Base-by-base conservation (phyloP, 768 basidiomycete genomes). In the Pleurotus giganteus region DNA sequence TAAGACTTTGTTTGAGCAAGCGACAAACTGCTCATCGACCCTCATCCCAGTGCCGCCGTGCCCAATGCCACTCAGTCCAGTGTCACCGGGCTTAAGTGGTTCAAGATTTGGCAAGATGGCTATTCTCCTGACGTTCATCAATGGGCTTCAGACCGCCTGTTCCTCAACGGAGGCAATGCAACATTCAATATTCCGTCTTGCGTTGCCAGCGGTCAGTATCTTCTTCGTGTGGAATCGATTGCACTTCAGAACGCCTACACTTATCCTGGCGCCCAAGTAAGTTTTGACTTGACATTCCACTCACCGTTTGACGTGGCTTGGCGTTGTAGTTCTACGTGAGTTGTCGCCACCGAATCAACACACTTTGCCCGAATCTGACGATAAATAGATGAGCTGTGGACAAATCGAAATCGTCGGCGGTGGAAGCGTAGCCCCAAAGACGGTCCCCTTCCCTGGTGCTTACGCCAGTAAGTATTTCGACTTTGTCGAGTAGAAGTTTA, bases 221-320 rank as follows among this genome's bases (percentile, higher is more conserved):
- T 78, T 17, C 60, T 77, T n/a, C 65, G 76, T 21, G 69, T 66
- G 27, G 77, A 79, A 58, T 61, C 75, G 45, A 78, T 78, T 54
- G 74, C 71, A 1, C 59, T 65, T 37, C 59, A 61, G 54, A 55
- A 55, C n/a, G 74, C 73, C 0, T 50, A 56, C 11, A 60, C 57
- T 17, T 76, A 75, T 60, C 74, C 74, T 11, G 75, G 76, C 15
- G 76, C 76, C 8, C 76, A 78, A 57, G 50, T 52, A 17, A 11
- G 47, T 49, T 4, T 36, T 47, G 17, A 24, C 7, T 19, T 19
- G 19, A 24, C 43, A 23, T 21, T 34, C 19, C 6, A 45, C 19
- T 13, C 19, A 13, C 19, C 32, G 43, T 19, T 15, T 17, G 15
- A 8, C 26, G 12, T 45, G 43, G 17, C 43, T 13, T 45, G 23